Evolutionary conservation across 257 asterid species (phyloP), one percentile per base, ranked within the genome.

Genomic region (Gentiana macrophylla): DNA sequence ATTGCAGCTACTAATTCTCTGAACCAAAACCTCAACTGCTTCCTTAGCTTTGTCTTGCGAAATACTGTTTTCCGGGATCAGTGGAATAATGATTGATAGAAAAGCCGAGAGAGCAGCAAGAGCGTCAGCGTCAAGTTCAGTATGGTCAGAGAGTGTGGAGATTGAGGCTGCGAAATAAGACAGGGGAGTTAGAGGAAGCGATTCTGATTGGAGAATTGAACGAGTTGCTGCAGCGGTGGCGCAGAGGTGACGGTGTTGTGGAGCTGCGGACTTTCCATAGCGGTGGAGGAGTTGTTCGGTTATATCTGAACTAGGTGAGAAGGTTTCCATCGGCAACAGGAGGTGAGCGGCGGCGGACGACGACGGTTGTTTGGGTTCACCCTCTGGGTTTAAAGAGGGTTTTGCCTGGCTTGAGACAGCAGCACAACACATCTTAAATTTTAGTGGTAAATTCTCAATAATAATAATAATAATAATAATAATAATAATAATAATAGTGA

Each of bases 211-310:
- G 62, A 91, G 79, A 55, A 91, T 78, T 36, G 95, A 84, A 60
- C 95, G 94, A 13, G 93, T 74, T 63, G 96, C 97, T 49, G 97
- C 96, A 37, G 96, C 92, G 36, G 86, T 79, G 66, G 98, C 98
- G 78, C 94, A 77, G 15, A 91, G 94, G 58, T 91, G 98, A 62
- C 87, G 92, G 76, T 91, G 98, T 70, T 91, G 98, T 9, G 66
- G 81, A 36, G 98, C 96, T 32, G 96, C 69, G 62, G 98, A 91
- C 52, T 86, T 89, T 0, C 86, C 72, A 65, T 87, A 91, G 32
- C 95, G 93, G 70, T 77, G 77, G 67, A 84, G 64, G 45, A 92
- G 92, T 35, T 92, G 97, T 47, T 83, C 80, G 80, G 95, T 80
- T 67, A 87, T 67, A 78, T 91, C 94, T 32, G 74, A 64, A 13